Conservation (phyloP, 192 early-diverging fungal genomes). For the Mortierella antarctica region DNA sequence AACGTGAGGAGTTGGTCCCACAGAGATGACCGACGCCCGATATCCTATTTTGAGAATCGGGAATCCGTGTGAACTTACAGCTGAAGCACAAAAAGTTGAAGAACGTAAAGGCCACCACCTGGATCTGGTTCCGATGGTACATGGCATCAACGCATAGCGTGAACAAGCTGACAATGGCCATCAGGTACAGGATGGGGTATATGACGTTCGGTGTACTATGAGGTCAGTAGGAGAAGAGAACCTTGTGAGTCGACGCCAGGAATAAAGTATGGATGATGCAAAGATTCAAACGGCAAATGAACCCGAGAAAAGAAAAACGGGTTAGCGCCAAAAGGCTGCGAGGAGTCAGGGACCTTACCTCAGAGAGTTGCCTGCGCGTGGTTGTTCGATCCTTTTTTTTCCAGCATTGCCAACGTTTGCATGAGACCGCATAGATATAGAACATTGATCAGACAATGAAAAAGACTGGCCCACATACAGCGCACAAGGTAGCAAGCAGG, state of each 20-base stretch:
- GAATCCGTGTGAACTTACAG: slow-evolving; percentile 48
- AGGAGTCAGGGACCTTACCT: too few species aligned
- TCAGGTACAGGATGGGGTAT: slow-evolving; percentile 37
- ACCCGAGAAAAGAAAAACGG: too few species aligned
- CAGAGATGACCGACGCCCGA: neutral
- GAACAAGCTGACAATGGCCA: slow-evolving; percentile 42
- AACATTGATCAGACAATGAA: neutral
- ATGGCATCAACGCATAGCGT: slow-evolving; percentile 50
- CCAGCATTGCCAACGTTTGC: neutral
- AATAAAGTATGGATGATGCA: neutral
- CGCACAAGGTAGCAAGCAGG: too few species aligned
- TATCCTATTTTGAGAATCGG: slow-evolving; percentile 16
- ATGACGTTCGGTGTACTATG: slow-evolving; percentile 41
- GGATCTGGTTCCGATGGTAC: slow-evolving; percentile 49
- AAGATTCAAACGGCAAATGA: neutral
- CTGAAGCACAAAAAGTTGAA: slow-evolving; percentile 68
- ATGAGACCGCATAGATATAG: neutral
- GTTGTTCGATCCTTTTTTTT: slow-evolving; percentile 1
- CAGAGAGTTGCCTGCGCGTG: neutral
- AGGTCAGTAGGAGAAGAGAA: neutral
- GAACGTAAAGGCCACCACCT: slow-evolving; percentile 61
- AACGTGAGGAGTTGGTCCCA: neutral
- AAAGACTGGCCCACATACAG: neutral
- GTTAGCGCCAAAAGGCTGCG: too few species aligned
- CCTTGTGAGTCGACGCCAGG: neutral